phyloP scores from a whole-genome alignment of 441 rosid genomes.

The Dalechampia spathulata region DNA sequence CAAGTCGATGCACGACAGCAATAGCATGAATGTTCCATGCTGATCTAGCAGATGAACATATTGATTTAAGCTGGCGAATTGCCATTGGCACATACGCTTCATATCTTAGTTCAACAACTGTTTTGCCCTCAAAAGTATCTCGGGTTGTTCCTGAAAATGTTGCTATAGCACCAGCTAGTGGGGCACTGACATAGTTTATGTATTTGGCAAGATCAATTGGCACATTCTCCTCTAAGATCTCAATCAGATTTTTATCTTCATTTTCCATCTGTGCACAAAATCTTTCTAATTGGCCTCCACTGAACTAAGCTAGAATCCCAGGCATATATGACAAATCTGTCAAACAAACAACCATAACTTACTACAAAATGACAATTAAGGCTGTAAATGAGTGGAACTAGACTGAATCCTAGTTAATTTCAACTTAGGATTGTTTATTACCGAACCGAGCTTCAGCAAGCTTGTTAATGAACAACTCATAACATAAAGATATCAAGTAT shows the following conservation, averaged over 20 bases:
- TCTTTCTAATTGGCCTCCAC: not conserved
- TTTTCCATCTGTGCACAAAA: constrained; percentile 31
- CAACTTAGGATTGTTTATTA: no score
- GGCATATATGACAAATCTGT: no score
- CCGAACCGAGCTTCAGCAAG: no score
- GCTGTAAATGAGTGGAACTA: no score
- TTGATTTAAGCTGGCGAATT: constrained; percentile 41
- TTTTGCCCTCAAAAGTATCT: constrained; percentile 69
- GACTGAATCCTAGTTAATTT: no score
- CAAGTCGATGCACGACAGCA: constrained; percentile 68
- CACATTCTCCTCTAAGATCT: constrained; percentile 59
- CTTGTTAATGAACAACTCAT: no score
- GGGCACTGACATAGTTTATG: constrained; percentile 60
- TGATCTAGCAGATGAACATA: constrained; percentile 56
- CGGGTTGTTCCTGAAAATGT: constrained; percentile 87
- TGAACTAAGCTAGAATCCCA: no score
- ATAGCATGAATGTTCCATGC: constrained; percentile 65
- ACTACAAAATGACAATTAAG: no score
- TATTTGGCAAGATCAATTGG: constrained; percentile 53
- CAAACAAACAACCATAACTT: no score
- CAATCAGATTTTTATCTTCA: constrained; percentile 55
- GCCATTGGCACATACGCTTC: constrained; percentile 95
- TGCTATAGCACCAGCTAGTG: constrained; percentile 75
- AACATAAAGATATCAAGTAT: no score
- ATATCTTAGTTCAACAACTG: constrained; percentile 67